Base-by-base conservation (phyloP, 306 rosid genomes). In the Vachellia pachyceras region DNA sequence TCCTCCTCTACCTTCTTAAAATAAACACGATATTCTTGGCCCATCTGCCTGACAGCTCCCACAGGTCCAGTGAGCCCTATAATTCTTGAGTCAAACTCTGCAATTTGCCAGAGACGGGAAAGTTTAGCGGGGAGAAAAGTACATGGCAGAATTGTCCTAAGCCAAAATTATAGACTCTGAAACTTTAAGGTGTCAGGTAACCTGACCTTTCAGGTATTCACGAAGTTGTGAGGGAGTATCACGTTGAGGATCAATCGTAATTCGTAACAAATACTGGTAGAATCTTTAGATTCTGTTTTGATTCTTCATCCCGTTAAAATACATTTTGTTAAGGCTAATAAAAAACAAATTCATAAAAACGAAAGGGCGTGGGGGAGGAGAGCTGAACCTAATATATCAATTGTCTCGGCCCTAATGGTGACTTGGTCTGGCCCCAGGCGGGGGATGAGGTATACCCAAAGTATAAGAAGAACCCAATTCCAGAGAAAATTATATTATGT, bases 361-460 rank as follows among this genome's bases (percentile, higher is more conserved):
- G 70, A 72, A 73, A 55, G 12, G 12, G 69, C 23, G 69, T 36
- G 55, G 63, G 68, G 68, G 12, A 64, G 40, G 80, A 60, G 67
- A 33, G 46, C 4, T 91, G 75, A 83, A 92, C 98, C 97, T 90
- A 92, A 80, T 74, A 82, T 82, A 64, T 90, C 83, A 60, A 86
- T 80, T 29, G 97, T 85, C 87, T 88, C 83, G 75, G 95, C 91
- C 83, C 92, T 82, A 66, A 88, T 47, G 45, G 85, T 88, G 52
- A 92, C 84, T 84, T 91, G 97, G 77, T 95, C 95, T 0, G 98
- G 98, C 69, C 97, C 98, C 71, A 91, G 77, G 82, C 98, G 68
- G 98, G 98, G 60, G 98, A 95, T 58, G 94, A 95, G 63, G 98
- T 91, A 84, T 91, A 91, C 50, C 98, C 98, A 52, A 92, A 92